phyloP scores from a whole-genome alignment of 768 basidiomycete genomes.

The Naganishia friedmannii region DNA sequence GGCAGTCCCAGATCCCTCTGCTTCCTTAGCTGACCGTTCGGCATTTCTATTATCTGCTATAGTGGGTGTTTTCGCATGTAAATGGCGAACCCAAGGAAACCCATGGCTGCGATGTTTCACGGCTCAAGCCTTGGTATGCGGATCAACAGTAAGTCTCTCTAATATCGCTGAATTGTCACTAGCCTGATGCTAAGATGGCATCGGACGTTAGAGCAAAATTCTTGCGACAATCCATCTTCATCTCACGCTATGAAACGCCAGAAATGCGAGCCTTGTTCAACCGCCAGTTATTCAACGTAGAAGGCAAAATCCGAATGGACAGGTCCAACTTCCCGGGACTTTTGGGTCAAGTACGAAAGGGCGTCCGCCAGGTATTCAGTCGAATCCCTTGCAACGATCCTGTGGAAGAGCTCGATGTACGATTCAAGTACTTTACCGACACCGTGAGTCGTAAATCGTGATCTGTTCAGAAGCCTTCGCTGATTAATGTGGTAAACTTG shows the following conservation, averaged over 20 bases:
- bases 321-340: constrained; percentile 65
- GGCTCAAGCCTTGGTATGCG: constrained; percentile 96
- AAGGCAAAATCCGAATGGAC: constrained; percentile 74
- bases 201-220: constrained; percentile 64
- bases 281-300: constrained; percentile 70
- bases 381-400: constrained; percentile 52
- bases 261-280: constrained; percentile 81
- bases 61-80: constrained; percentile 81
- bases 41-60: background rate
- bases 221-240: constrained; percentile 81
- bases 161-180: background rate
- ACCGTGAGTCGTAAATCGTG: constrained; percentile 59
- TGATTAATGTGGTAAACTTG: background rate
- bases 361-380: constrained; percentile 70
- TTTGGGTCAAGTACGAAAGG: constrained; percentile 65
- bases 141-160: constrained; percentile 75
- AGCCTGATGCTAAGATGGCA: background rate
- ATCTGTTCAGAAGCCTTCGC: background rate
- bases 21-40: background rate
- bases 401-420: constrained; percentile 76
- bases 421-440: constrained; percentile 81
- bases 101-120: constrained; percentile 89
- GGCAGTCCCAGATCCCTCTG: background rate
- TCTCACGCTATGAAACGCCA: constrained; percentile 84
- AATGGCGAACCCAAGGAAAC: constrained; percentile 91